phyloP scores from a whole-genome alignment of 345 rosid genomes.

The Hibiscus trionum region DNA sequence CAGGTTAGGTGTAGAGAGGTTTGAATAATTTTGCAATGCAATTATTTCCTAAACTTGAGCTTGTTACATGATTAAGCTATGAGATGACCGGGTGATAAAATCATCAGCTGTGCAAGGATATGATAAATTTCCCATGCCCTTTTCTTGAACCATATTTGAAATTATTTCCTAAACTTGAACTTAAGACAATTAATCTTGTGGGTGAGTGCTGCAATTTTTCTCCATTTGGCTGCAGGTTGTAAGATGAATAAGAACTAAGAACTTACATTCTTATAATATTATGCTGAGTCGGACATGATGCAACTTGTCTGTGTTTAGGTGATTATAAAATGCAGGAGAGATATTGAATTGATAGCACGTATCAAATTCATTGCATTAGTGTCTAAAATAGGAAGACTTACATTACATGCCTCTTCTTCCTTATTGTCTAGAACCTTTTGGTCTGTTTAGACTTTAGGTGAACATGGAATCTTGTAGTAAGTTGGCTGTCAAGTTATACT shows the following conservation, averaged over 20 bases:
- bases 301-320: background rate
- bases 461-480: background rate
- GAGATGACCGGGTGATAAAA: background rate
- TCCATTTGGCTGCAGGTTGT: background rate
- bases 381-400: background rate
- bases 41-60: too few relatives aligned
- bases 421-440: background rate
- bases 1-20: background rate
- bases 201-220: background rate
- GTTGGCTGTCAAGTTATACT: background rate
- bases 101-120: background rate
- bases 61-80: background rate
- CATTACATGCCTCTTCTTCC: background rate
- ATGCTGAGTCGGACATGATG: background rate
- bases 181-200: background rate
- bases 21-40: conserved; percentile 1
- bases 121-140: background rate
- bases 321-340: background rate
- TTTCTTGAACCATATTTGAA: background rate
- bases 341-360: background rate
- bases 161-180: background rate
- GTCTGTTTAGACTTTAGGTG: background rate
- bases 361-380: background rate
- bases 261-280: background rate
- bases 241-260: background rate